Conservation (phyloP, 495 filamentous ascomycete genomes). For the Glonium stellatum region DNA sequence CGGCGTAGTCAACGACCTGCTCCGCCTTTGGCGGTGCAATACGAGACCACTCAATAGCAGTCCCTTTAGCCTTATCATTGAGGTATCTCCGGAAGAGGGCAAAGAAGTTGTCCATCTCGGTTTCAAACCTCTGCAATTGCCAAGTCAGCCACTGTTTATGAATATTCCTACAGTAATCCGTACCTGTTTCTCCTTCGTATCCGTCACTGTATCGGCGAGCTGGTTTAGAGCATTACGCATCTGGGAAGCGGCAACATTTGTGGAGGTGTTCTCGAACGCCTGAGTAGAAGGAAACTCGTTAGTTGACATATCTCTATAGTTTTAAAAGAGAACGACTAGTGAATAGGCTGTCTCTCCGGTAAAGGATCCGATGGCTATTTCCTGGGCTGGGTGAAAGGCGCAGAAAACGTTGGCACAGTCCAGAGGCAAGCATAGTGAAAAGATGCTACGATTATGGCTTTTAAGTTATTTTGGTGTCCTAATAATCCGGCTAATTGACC, state of each 20-base stretch:
- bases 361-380: no score
- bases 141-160: conserved; percentile 7
- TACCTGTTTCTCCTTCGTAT: conserved; percentile 76
- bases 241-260: conserved; percentile 92
- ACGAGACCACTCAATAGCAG: conserved; percentile 84
- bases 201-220: conserved; percentile 81
- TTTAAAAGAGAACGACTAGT: no score
- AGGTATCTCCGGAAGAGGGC: conserved; percentile 95
- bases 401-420: no score
- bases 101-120: conserved; percentile 99
- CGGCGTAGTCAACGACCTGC: conserved; percentile 90
- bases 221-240: conserved; percentile 97
- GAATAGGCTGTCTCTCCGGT: no score
- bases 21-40: conserved; percentile 85
- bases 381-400: no score
- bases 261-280: conserved; percentile 99
- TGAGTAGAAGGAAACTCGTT: conserved; percentile 36
- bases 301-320: conserved; percentile 11
- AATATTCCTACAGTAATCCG: conserved; percentile 8
- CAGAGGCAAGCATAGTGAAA: no score
- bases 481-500: no score
- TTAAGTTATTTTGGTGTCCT: no score
- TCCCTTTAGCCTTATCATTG: conserved; percentile 98
- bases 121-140: conserved; percentile 66
- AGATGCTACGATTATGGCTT: no score